Percentiles rank a stretch among this genome's conserved stretches.
Conservation (phyloP, 306 rosid genomes). For the Fragaria nilgerrensis region DNA sequence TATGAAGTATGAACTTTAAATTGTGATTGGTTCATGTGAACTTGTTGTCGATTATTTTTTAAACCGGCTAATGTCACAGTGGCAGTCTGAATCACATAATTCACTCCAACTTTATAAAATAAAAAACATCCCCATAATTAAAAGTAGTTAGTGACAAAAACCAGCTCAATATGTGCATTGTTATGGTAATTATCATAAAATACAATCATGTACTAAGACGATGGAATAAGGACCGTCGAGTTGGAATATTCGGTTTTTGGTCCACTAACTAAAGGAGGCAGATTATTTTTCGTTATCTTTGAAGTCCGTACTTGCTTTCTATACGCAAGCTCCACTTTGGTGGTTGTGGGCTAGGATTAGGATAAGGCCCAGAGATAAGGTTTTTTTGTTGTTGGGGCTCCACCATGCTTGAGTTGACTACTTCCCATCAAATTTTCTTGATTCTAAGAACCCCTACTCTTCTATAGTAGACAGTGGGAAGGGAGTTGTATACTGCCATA, state of each 20-base stretch:
- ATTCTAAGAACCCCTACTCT: not conserved
- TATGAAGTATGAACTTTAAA: too few relatives aligned
- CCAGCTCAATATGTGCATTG: constrained; percentile 6
- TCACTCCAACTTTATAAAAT: not conserved
- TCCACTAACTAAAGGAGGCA: constrained; percentile 18
- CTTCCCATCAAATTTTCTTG: not conserved
- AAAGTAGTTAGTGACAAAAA: not conserved
- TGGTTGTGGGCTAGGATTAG: constrained; percentile 54
- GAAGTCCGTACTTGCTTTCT: constrained; percentile 20
- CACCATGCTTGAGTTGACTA: constrained; percentile 12
- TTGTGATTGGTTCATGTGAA: too few relatives aligned
- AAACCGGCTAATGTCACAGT: not conserved
- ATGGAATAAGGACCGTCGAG: constrained; percentile 35
- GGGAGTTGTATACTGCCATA: not conserved
- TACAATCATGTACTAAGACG: not conserved
- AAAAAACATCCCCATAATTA: not conserved
- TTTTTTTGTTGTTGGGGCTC: constrained; percentile 52
- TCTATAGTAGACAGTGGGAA: not conserved
- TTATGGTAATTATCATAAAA: not conserved
- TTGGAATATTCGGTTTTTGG: constrained; percentile 38
- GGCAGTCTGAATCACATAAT: not conserved
- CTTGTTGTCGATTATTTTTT: too few relatives aligned
- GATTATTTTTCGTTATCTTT: constrained; percentile 25
- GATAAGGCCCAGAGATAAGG: constrained; percentile 69
- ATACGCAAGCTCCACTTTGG: constrained; percentile 23